A percentile compares a stretch with the other conserved stretches of the same genome.
Evolutionary conservation across 768 basidiomycete species (phyloP).

Genomic region (Crassisporium funariophilum): DNA sequence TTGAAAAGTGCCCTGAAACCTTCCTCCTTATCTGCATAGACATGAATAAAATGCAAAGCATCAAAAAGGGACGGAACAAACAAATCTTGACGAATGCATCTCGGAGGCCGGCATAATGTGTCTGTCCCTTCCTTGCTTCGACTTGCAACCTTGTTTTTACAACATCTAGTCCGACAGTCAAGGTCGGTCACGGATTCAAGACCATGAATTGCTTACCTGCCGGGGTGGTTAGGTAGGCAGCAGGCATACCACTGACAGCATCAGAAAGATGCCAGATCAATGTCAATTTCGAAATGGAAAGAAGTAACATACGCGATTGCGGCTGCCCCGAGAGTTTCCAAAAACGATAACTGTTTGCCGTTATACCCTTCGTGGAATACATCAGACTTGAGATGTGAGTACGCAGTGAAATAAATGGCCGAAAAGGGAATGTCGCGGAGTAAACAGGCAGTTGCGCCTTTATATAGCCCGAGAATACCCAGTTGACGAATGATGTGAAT

Average conservation of each 20-base stretch:
- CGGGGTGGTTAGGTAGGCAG: constrained; percentile 91
- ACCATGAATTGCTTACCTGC: constrained; percentile 56
- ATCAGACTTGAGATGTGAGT: constrained; percentile 90
- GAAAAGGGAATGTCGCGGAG: constrained; percentile 97
- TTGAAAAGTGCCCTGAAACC: constrained; percentile 91
- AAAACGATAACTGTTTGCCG: constrained; percentile 88
- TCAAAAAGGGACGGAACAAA: constrained; percentile 39
- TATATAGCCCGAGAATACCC: constrained; percentile 91
- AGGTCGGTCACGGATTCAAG: too few species aligned
- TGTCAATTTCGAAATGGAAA: constrained; percentile 16
- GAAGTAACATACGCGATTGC: constrained; percentile 68
- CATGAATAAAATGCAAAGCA: constrained; percentile 11
- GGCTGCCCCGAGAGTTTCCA: constrained; percentile 85
- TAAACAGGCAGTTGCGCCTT: constrained; percentile 90
- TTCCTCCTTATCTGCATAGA: constrained; percentile 76
- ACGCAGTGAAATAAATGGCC: constrained; percentile 88
- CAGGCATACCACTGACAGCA: constrained; percentile 88
- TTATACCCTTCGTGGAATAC: constrained; percentile 95
- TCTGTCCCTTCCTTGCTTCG: constrained; percentile 89
- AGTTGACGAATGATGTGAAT: constrained; percentile 91
- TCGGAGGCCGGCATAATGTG: constrained; percentile 83
- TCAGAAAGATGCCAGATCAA: constrained; percentile 29
- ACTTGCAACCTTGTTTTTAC: constrained; percentile 97
- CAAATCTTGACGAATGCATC: constrained; percentile 94
- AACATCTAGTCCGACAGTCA: constrained; percentile 63